Conservation (phyloP, 371 early-diverging fungal genomes). For the Parasitella parasitica region DNA sequence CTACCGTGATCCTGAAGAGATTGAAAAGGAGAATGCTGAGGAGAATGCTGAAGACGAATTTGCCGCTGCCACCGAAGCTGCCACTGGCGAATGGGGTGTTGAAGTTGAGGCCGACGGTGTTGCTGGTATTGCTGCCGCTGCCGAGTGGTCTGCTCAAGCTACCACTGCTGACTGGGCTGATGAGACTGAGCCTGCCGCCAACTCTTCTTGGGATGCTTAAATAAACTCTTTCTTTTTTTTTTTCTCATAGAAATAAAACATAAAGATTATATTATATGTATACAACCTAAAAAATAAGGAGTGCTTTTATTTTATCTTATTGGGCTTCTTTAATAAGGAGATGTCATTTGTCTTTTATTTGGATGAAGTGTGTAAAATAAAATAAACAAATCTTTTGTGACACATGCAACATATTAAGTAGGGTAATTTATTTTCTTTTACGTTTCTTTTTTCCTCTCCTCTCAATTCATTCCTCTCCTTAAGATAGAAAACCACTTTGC, state of each 20-base stretch:
- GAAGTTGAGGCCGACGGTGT: constrained; percentile 39
- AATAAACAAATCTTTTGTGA: neutral
- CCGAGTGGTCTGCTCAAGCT: constrained; percentile 33
- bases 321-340: neutral
- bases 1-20: constrained; percentile 92
- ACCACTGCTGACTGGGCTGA: constrained; percentile 40
- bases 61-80: constrained; percentile 22
- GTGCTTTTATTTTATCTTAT: neutral
- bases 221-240: neutral
- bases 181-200: constrained; percentile 30
- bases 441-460: neutral
- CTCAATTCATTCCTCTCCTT: neutral
- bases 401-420: neutral
- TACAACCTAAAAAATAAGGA: neutral
- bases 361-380: neutral
- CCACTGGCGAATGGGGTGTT: constrained; percentile 32
- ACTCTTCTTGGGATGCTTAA: constrained; percentile 39
- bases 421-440: neutral
- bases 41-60: constrained; percentile 33
- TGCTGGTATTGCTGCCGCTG: constrained; percentile 39
- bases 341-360: neutral
- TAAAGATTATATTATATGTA: neutral
- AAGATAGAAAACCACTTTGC: neutral
- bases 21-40: constrained; percentile 66
- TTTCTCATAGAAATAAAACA: constrained; percentile 5